Evolutionary conservation across 768 basidiomycete species (phyloP).

Genomic region (Ramaria sp.): DNA sequence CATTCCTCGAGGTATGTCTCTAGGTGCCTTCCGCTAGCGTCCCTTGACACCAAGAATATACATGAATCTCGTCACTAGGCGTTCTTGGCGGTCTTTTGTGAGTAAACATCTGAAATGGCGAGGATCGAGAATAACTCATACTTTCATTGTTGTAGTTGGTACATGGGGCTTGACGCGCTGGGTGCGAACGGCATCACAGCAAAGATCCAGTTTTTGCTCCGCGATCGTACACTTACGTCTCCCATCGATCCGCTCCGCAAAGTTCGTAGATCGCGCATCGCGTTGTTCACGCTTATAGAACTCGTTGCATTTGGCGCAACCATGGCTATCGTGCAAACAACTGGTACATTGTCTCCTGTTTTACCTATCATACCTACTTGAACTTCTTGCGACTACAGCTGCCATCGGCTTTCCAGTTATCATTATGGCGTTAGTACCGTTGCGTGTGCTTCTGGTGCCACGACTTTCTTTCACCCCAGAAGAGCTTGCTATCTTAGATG

Average conservation of each 20-base stretch:
- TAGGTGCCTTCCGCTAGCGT: not conserved
- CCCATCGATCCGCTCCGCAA: constrained; percentile 57
- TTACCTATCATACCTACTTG: not conserved
- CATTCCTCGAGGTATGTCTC: constrained; percentile 54
- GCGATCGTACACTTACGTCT: constrained; percentile 55
- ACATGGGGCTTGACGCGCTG: constrained; percentile 82
- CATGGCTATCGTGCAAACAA: constrained; percentile 85
- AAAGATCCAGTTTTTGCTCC: constrained; percentile 70
- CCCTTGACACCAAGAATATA: not conserved
- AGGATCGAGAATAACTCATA: not conserved
- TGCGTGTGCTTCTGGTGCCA: constrained; percentile 64
- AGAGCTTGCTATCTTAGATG: constrained; percentile 79
- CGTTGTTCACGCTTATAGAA: constrained; percentile 65
- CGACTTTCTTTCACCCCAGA: constrained; percentile 61
- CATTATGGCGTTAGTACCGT: constrained; percentile 72
- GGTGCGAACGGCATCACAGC: constrained; percentile 72
- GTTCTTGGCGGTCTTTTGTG: constrained; percentile 83
- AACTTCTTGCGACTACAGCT: constrained; percentile 29
- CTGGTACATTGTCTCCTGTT: constrained; percentile 36
- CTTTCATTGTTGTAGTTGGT: constrained; percentile 46
- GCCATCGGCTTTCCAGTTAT: constrained; percentile 89
- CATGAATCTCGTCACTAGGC: constrained; percentile 22
- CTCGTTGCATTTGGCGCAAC: constrained; percentile 79
- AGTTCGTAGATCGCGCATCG: constrained; percentile 64
- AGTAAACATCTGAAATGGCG: constrained; percentile 20